These are phyloP conservation scores for Rhododendron ferrugineum DNA, from an alignment of 148 eudicot genomes.

Conservation along the genomic window DNA sequence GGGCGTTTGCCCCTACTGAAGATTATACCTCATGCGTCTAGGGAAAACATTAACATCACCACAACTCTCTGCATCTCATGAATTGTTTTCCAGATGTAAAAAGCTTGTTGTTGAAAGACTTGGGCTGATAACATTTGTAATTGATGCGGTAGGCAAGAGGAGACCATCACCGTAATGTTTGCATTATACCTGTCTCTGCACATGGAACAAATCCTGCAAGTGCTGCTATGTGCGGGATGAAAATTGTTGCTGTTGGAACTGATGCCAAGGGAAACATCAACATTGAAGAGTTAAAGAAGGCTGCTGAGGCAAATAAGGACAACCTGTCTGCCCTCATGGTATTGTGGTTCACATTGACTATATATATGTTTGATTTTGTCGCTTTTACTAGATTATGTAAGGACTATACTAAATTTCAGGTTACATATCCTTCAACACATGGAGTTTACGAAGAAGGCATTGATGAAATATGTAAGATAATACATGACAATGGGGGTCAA, in stretches of 20 bases:
- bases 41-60: background rate
- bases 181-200: slow-evolving; percentile 97
- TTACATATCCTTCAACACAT: slow-evolving; percentile 98
- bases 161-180: slow-evolving; percentile 93
- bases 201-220: slow-evolving; percentile 99
- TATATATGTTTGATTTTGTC: background rate
- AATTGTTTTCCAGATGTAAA: background rate
- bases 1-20: background rate
- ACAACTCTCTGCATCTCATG: background rate
- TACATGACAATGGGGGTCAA: slow-evolving; percentile 98
- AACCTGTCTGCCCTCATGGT: slow-evolving; percentile 91
- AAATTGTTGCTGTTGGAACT: slow-evolving; percentile 89
- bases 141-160: slow-evolving; percentile 67
- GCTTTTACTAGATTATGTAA: background rate
- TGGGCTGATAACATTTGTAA: background rate
- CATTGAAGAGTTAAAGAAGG: slow-evolving; percentile 74
- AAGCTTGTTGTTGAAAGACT: background rate
- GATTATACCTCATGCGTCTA: background rate
- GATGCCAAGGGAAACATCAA: slow-evolving; percentile 98
- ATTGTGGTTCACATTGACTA: slow-evolving; percentile 9
- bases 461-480: slow-evolving; percentile 92
- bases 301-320: slow-evolving; percentile 87
- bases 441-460: slow-evolving; percentile 99
- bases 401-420: slow-evolving; percentile 36
- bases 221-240: slow-evolving; percentile 99